A percentile compares a stretch with the other conserved stretches of the same genome.
Evolutionary conservation across 2,329 filamentous ascomycete species (phyloP).

Genomic region (Torrubiellomyces zombiae): DNA sequence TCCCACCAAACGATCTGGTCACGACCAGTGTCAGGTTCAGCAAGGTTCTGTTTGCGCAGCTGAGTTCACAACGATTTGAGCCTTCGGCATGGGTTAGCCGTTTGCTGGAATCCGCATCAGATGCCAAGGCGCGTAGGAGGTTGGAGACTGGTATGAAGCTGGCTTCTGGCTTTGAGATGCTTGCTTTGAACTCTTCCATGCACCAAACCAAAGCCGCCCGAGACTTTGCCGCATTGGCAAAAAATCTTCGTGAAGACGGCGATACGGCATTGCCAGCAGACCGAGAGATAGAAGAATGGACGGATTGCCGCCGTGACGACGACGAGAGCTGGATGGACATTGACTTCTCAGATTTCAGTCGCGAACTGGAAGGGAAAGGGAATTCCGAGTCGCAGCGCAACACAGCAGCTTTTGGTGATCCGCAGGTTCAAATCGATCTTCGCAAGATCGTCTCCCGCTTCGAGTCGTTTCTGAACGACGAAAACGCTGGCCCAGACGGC

Average conservation of each 20-base stretch:
- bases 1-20: conserved; percentile 66
- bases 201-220: conserved; percentile 52
- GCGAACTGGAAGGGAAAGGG: conserved; percentile 45
- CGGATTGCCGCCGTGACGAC: conserved; percentile 45
- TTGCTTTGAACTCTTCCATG: conserved; percentile 50
- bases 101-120: no score
- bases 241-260: conserved; percentile 59
- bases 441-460: conserved; percentile 90
- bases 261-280: conserved; percentile 50
- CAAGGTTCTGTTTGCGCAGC: conserved; percentile 75
- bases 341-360: conserved; percentile 75
- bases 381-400: conserved; percentile 19
- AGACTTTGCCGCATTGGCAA: conserved; percentile 60
- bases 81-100: no score
- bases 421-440: conserved; percentile 54
- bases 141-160: conserved; percentile 75
- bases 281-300: conserved; percentile 57
- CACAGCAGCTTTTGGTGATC: conserved; percentile 43
- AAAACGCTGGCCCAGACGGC: conserved; percentile 64
- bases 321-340: conserved; percentile 88
- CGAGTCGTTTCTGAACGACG: conserved; percentile 78
- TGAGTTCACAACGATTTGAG: conserved; percentile 71
- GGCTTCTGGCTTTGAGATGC: conserved; percentile 79
- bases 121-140: no score
- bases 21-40: conserved; percentile 69